Evolutionary conservation across 306 rosid species (phyloP), one percentile per base, ranked within the genome.

Genomic region (Malus sieversii): DNA sequence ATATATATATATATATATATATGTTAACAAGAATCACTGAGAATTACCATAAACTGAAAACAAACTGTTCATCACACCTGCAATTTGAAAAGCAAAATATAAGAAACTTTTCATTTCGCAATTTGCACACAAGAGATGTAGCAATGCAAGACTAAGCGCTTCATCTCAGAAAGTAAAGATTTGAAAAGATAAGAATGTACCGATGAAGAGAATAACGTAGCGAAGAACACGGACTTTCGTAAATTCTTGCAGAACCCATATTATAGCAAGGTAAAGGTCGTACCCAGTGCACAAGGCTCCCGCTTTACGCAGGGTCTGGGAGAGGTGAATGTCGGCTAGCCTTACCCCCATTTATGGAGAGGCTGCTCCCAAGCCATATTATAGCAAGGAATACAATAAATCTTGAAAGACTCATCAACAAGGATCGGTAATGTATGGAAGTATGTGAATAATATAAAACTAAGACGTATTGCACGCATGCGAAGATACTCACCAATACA

Each of bases 41-140:
- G 77, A 18, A 68, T 90, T 90, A 94, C 98, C 97, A 27, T 94
- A 94, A 70, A 94, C 97, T 29, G 98, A 94, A 82, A 94, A 94
- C 88, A 94, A 86, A 79, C 98, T 91, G 90, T 94, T 94, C 98
- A 94, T 94, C 82, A 94, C 98, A 77, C 98, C 98, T 94, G 91
- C 82, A 86, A 85, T 76, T 22, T 22, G 44, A 33, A 81, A 81
- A 75, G 74, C 60, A 76, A 61, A 18, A 75, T 16, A 72, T 76
- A 63, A 87, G 86, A 63, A 59, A 25, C 64, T 58, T 42, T 27
- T 68, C 30, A 38, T 65, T 33, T 33, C 38, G 38, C 38, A 33
- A 6, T 70, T 55, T 27, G 79, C 52, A 65, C 75, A 61, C 74
- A 80, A 67, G 67, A 72, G 69, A 79, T 46, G 27, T 35, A 53